Evolutionary conservation across 2,329 filamentous ascomycete species (phyloP), one percentile per base, ranked within the genome.

Genomic region (Beauveria medogensis): DNA sequence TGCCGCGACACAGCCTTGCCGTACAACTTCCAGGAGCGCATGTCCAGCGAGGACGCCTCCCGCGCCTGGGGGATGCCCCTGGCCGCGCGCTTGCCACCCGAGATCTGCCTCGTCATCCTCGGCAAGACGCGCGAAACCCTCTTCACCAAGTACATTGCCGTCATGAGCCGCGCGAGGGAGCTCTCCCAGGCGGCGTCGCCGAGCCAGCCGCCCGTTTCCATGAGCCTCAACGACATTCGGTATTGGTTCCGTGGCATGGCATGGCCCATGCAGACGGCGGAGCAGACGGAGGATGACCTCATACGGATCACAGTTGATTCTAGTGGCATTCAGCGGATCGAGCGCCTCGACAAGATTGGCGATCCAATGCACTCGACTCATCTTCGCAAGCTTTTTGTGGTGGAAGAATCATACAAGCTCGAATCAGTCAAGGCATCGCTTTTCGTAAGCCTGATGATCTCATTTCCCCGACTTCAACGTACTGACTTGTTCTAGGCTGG

Each of bases 251-350:
- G 48, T 3, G 56, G 56, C 47, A 59, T 59, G 56, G 46, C 47
- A n/a, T 52, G 56, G 46, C 56, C 56, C 2, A 22, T 59, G 28
- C 56, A 34, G 34, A 3, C 10, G 7, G 1, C 37, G 3, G 24
- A 59, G 22, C 34, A 24, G 8, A n/a, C 30, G 6, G 46, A 51
- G 8, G 48, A 53, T n/a, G 28, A 47, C 14, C 22, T 60, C 18
- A 48, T 54, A 14, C 37, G 50, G 6, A 24, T 60, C 37, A 60
- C 57, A 5, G 28, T 60, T n/a, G 57, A 60, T 22, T 53, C 48
- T 7, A 53, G 57, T 20, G 57, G 57, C 16, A 40, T 60, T 46
- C 48, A 60, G 18, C n/a, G 47, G 12, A 60, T 60, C 20, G 57
- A 60, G 9, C 57, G 57, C 20, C 2, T 60, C 2, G 40, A 51